phyloP scores from a whole-genome alignment of 2,329 filamentous ascomycete species.

The Colletotrichum simmondsii region DNA sequence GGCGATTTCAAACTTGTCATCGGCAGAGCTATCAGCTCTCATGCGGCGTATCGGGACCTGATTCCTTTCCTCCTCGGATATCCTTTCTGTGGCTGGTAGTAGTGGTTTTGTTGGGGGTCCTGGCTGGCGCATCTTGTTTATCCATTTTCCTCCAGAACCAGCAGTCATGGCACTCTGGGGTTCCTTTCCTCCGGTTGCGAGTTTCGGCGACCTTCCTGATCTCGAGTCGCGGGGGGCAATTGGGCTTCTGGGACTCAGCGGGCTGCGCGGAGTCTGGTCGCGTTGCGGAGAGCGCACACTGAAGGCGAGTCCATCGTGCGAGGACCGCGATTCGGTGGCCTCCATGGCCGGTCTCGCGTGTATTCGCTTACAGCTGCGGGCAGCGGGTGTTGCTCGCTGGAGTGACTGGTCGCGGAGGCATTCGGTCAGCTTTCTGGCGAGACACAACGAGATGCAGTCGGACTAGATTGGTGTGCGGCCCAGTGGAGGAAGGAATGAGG shows the following conservation, averaged over 20 bases:
- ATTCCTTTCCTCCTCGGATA: slow-evolving; percentile 52
- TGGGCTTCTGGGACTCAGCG: slow-evolving; percentile 22
- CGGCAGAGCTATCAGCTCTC: slow-evolving; percentile 60
- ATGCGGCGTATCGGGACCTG: slow-evolving; percentile 46
- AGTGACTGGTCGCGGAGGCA: slow-evolving; percentile 29
- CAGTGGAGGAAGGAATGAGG: neutral
- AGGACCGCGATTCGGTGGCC: slow-evolving; percentile 37
- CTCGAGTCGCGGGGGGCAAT: slow-evolving; percentile 28
- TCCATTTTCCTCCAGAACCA: slow-evolving; percentile 32
- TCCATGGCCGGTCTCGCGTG: slow-evolving; percentile 37
- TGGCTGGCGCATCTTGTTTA: slow-evolving; percentile 41
- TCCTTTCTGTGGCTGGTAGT: slow-evolving; percentile 59
- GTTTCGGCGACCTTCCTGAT: slow-evolving; percentile 36
- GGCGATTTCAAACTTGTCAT: slow-evolving; percentile 65
- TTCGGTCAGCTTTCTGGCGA: slow-evolving; percentile 25
- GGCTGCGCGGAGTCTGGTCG: slow-evolving; percentile 24
- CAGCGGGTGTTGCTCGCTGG: slow-evolving; percentile 36
- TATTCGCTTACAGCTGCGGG: slow-evolving; percentile 20
- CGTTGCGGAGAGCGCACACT: slow-evolving; percentile 22
- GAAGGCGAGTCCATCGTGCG: slow-evolving; percentile 23
- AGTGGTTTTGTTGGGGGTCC: slow-evolving; percentile 49
- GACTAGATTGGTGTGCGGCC: neutral
- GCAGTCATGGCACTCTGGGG: slow-evolving; percentile 3
- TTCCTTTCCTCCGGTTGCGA: slow-evolving; percentile 37
- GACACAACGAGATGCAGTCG: neutral